A percentile compares a stretch with the other conserved stretches of the same genome.
Conservation (phyloP, 2,329 filamentous ascomycete species). For the Stemphylium beticola region DNA sequence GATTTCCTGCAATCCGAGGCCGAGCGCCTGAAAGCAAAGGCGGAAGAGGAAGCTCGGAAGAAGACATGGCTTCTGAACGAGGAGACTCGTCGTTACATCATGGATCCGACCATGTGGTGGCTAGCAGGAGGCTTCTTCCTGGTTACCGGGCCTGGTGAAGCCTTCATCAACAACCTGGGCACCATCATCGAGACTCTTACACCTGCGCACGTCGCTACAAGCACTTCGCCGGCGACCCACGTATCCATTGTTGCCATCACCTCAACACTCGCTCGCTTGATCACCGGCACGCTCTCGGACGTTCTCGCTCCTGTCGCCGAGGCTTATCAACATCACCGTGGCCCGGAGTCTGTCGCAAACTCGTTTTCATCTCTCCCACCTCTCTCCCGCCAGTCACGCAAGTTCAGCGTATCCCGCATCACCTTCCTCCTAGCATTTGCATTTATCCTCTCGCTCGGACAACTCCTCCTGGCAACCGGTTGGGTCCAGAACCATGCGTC, state of each 20-base stretch:
- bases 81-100: slow-evolving; percentile 83
- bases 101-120: slow-evolving; percentile 94
- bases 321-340: slow-evolving; percentile 64
- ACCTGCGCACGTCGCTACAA: slow-evolving; percentile 61
- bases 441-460: slow-evolving; percentile 81
- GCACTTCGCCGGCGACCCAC: slow-evolving; percentile 78
- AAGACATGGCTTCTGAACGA: slow-evolving; percentile 92
- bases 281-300: slow-evolving; percentile 88
- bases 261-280: slow-evolving; percentile 86
- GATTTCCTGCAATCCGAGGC: slow-evolving; percentile 54
- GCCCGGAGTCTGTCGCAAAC: slow-evolving; percentile 52
- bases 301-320: slow-evolving; percentile 68
- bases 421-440: slow-evolving; percentile 79
- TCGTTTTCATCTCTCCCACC: slow-evolving; percentile 47
- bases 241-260: slow-evolving; percentile 91
- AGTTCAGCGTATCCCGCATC: slow-evolving; percentile 75
- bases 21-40: slow-evolving; percentile 53
- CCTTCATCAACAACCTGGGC: slow-evolving; percentile 96
- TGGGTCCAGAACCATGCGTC: slow-evolving; percentile 74
- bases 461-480: slow-evolving; percentile 79
- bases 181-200: slow-evolving; percentile 90
- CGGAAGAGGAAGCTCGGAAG: slow-evolving; percentile 68
- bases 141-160: slow-evolving; percentile 92
- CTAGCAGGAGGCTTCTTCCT: slow-evolving; percentile 90
- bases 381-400: slow-evolving; percentile 24